Base-by-base conservation (phyloP, 257 asterid species). In the Oldenlandia corymbosa region DNA sequence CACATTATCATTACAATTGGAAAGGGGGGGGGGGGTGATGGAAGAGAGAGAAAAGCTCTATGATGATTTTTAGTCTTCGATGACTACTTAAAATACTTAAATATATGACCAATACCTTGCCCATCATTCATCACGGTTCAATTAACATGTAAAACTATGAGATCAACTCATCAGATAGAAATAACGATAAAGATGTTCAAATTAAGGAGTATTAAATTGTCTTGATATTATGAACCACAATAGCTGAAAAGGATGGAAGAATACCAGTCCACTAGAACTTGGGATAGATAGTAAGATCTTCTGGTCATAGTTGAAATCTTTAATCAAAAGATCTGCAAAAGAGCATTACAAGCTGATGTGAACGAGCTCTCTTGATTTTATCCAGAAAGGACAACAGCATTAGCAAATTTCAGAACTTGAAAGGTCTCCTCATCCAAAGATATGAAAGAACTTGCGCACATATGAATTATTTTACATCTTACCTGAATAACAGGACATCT, bases 251-350 rank as follows among this genome's bases (percentile, higher is more conserved):
- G 48, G 13, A 51, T 61, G 60, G 34, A 17, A 64, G 7, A 46
- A 61, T 87, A 90, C 97, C 97, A 77, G 70, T 65, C 94, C 97
- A n/a, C 80, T 80, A 45, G 92, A 71, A 73, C 87, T 87, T 51
- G 97, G 95, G 59, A 83, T 48, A 39, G 87, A 64, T 57, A 90
- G 68, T 73, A 89, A 77, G 76, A 90, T 78, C 82, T 85, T 87
- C 84, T 85, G 97, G 67, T 85, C 94, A 82, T 87, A 85, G 71
- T 78, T 85, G 83, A 87, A 90, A 70, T 90, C 95, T 78, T 73
- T 90, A 72, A 79, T 83, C 84, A 90, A 79, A 73, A 87, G 90
- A 78, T 85, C 97, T 90, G 94, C 30, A 75, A 62, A 36, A 74
- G 50, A 53, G 72, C 20, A 48, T 23, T 23, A n/a, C 53, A 56